Evolutionary conservation across 768 basidiomycete species (phyloP), one percentile per base, ranked within the genome.

Genomic region (Udeniomyces megalosporus): DNA sequence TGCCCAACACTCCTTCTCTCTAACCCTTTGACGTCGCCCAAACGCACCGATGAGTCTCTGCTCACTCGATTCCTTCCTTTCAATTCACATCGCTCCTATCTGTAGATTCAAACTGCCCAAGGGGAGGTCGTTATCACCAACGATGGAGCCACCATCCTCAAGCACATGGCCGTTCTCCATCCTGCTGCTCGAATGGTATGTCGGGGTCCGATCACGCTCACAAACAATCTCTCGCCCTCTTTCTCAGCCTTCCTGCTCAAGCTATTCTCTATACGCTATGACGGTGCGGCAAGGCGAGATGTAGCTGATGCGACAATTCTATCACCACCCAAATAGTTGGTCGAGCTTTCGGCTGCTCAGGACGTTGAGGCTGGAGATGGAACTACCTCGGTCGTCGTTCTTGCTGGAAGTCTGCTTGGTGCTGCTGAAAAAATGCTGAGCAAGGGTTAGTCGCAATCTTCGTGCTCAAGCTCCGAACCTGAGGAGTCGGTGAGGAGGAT

Each of bases 341-440:
- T 99, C 61, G 93, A 99, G 76, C 78, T 99, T 26, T 96, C 93
- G 42, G 88, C 87, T 44, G 95, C 95, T 17, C 95, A 99, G 78
- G 95, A 99, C 73, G 81, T 97, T 51, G 95, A 97, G 74, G 95
- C 95, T 22, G 95, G 95, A 62, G 95, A 99, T 73, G 95, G 95
- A 6, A 99, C 95, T 10, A 99, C 95, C 4, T 85, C 88, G 26
- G 95, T 99, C 32, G 95, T 99, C 48, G 90, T 99, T 24, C 79
- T 99, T 31, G 95, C 95, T 22, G 95, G 95, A 50, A 86, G 85
- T 70, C 76, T 99, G 46, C 78, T 99, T 4, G 85, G 84, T 50
- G 93, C 93, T 28, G 93, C 95, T 22, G 95, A 97, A 76, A 95
- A 91, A 77, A 84, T 97, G 82, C 78, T 97, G 44, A 79, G 83